Evolutionary conservation across 805 yeast genomes (phyloP).

Genomic region (Hanseniaspora occidentalis): DNA sequence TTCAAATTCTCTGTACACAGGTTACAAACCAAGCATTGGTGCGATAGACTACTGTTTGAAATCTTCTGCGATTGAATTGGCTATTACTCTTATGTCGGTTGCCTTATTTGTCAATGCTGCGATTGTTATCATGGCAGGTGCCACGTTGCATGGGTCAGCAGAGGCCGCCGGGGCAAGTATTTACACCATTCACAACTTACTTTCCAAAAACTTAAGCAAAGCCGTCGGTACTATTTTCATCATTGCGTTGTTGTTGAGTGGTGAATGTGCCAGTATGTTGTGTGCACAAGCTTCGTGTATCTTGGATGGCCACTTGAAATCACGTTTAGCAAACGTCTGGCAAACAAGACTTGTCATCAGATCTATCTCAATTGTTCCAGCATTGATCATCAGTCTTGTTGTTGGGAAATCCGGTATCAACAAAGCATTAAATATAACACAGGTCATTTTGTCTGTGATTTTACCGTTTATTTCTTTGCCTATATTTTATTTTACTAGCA

Average conservation of each 20-base stretch:
- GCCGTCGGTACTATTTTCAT: conserved; percentile 78
- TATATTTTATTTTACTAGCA: conserved; percentile 67
- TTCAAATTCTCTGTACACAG: conserved; percentile 30
- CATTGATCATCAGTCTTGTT: conserved; percentile 47
- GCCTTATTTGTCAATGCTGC: conserved; percentile 83
- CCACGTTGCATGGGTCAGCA: conserved; percentile 56
- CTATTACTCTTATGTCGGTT: conserved; percentile 57
- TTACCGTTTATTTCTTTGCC: conserved; percentile 83
- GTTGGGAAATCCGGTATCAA: conserved; percentile 67
- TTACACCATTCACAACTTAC: conserved; percentile 58
- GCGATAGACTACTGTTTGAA: conserved; percentile 64
- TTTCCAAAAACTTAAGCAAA: conserved; percentile 49
- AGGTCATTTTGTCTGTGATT: conserved; percentile 69
- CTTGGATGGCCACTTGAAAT: conserved; percentile 59
- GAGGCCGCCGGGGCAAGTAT: conserved; percentile 73
- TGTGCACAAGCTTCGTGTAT: conserved; percentile 92
- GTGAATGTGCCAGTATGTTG: conserved; percentile 84
- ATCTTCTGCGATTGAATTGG: conserved; percentile 60
- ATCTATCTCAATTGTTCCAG: conserved; percentile 63
- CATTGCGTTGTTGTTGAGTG: conserved; percentile 72
- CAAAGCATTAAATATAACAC: conserved; percentile 69
- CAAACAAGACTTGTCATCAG: conserved; percentile 67
- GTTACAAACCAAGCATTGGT: conserved; percentile 54
- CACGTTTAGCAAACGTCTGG: conserved; percentile 44
- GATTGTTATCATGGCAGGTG: conserved; percentile 70